Conservation (phyloP, 2,329 filamentous ascomycete genomes). For the Cryphonectria naterciae region DNA sequence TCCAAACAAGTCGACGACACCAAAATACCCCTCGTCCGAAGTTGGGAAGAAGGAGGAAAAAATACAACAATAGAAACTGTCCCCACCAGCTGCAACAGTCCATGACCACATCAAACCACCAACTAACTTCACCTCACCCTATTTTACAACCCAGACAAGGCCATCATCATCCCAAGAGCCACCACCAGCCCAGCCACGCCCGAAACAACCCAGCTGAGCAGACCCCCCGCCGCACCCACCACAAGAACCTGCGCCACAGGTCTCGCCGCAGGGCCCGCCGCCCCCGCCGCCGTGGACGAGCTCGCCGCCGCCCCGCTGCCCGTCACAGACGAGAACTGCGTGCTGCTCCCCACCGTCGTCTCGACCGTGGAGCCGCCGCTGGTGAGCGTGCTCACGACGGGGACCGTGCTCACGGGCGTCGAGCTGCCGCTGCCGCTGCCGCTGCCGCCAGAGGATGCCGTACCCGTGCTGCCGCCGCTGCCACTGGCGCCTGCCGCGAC, state of each 20-base stretch:
- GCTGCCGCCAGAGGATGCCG: background rate
- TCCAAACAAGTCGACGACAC: background rate
- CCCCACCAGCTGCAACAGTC: background rate
- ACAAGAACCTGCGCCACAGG: background rate
- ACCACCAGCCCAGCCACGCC: background rate
- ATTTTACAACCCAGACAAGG: background rate
- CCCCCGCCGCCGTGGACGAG: slow-evolving; percentile 10
- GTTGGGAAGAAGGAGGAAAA: background rate
- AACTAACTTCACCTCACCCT: no score
- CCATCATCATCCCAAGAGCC: background rate
- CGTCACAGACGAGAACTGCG: background rate
- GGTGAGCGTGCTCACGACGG: slow-evolving; percentile 16
- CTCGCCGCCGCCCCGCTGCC: background rate
- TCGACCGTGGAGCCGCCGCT: background rate
- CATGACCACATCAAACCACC: background rate
- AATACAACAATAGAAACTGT: background rate
- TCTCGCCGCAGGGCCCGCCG: background rate
- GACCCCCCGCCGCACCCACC: background rate
- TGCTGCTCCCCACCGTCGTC: slow-evolving; percentile 13
- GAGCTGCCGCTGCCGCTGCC: background rate
- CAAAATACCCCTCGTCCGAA: background rate
- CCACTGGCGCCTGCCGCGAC: background rate
- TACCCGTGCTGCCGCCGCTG: background rate
- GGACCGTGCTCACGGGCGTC: background rate
- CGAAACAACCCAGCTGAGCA: background rate